Base-by-base conservation (phyloP, 169 alveolate genomes). In the Theileria luwenshuni region DNA sequence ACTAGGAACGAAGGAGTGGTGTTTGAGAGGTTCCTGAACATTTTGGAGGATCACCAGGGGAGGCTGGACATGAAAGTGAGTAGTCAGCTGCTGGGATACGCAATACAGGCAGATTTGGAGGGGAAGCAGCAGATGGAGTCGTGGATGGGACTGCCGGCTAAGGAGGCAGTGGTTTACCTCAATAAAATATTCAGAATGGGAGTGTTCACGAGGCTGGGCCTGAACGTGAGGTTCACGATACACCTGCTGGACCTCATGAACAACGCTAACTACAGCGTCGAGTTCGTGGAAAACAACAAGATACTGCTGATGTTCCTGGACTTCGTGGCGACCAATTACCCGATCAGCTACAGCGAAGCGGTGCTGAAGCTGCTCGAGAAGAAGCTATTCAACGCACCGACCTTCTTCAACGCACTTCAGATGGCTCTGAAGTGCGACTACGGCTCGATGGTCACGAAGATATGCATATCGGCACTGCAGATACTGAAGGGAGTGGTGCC, bases 401-500 rank as follows among this genome's bases (percentile, higher is more conserved):
- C 72, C 17, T 67, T 67, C 28, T 21, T 67, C 32, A 67, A 67
- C 32, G 23, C 75, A 2, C 64, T 67, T 13, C 62, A 49, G 33
- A 23, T 67, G 19, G 62, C 75, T 27, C 10, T 42, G 35, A 1
- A 51, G 15, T 27, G 25, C 27, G 75, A 67, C 27, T 49, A 43
- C 38, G 35, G 71, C 52, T 67, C 71, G 3, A 35, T 67, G 23
- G 67, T 67, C 3, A 67, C 69, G 56, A 74, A 79, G 52, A 63
- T 79, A 3, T 69, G 71, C 28, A 23, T 61, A 3, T 45, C 69
- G 3, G 81, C 86, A 10, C 76, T 33, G 28, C 67, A 47, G 28
- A 38, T 33, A 3, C 70, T 79, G 48, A n/a, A 43, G 19, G 23
- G 79, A 7, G 59, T 69, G 0, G 60, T 79, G 47, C 86, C 86